Percentiles rank a stretch among this genome's conserved stretches.
Conservation (phyloP, 2,329 filamentous ascomycete genomes). For the Apiospora aurea region DNA sequence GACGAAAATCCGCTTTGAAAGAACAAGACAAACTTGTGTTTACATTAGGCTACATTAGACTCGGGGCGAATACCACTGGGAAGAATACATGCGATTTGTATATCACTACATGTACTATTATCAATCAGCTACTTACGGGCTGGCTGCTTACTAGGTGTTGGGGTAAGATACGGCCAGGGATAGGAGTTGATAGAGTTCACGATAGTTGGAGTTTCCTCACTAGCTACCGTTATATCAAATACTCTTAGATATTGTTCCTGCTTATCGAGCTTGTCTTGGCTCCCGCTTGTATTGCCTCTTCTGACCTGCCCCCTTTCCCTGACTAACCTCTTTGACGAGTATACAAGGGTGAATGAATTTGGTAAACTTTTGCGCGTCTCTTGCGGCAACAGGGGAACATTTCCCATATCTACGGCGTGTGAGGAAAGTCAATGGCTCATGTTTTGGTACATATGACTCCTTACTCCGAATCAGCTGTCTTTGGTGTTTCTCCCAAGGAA, state of each 20-base stretch:
- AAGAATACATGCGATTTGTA: background rate
- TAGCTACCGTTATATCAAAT: background rate
- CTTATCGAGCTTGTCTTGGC: background rate
- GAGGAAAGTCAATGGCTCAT: too few relatives aligned
- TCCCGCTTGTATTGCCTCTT: background rate
- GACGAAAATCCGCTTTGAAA: background rate
- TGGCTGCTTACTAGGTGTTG: background rate
- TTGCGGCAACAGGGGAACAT: too few relatives aligned
- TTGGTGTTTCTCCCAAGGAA: too few relatives aligned
- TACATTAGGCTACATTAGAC: constrained; percentile 10
- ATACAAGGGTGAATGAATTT: too few relatives aligned
- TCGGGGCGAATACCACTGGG: constrained; percentile 10
- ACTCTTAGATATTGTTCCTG: background rate
- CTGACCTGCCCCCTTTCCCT: too few relatives aligned
- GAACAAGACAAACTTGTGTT: constrained; percentile 5
- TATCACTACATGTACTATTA: background rate
- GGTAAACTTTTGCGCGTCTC: too few relatives aligned
- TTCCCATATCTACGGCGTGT: too few relatives aligned
- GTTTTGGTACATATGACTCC: too few relatives aligned
- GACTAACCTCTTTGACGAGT: too few relatives aligned
- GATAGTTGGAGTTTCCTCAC: background rate
- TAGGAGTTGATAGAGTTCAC: background rate
- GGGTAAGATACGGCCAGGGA: background rate
- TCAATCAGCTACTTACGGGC: background rate
- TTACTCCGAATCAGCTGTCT: too few relatives aligned